phyloP scores from a whole-genome alignment of 352 stramenopile genomes.

The Globisporangium uncinulatum region DNA sequence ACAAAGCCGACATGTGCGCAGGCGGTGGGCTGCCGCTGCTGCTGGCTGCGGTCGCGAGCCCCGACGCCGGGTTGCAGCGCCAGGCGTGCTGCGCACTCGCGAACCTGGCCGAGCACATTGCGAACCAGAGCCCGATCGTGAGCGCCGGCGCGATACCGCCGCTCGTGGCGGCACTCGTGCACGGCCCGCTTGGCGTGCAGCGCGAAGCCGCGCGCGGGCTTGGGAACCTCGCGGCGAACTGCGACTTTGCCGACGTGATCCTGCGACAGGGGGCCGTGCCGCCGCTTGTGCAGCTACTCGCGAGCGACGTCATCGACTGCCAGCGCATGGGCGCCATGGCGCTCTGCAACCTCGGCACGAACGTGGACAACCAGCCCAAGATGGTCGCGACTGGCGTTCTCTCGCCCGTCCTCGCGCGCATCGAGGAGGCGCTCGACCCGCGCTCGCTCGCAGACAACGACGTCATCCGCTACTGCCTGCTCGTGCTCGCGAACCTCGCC shows the following conservation, averaged over 20 bases:
- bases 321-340: slow-evolving; percentile 95
- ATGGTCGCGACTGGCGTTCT: slow-evolving; percentile 88
- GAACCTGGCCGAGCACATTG: slow-evolving; percentile 92
- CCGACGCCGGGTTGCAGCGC: slow-evolving; percentile 77
- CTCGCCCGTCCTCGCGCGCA: slow-evolving; percentile 82
- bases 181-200: slow-evolving; percentile 77
- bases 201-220: slow-evolving; percentile 90
- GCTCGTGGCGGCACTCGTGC: slow-evolving; percentile 79
- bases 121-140: slow-evolving; percentile 92
- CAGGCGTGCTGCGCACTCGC: slow-evolving; percentile 93
- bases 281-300: slow-evolving; percentile 84
- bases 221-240: slow-evolving; percentile 94
- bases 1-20: slow-evolving; percentile 94
- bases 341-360: slow-evolving; percentile 92
- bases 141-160: slow-evolving; percentile 82
- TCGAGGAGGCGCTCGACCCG: slow-evolving; percentile 88
- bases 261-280: slow-evolving; percentile 82
- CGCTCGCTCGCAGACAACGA: slow-evolving; percentile 92
- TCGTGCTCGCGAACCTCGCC: slow-evolving; percentile 92
- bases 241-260: slow-evolving; percentile 92
- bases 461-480: slow-evolving; percentile 92
- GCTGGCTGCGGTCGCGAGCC: slow-evolving; percentile 66
- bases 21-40: slow-evolving; percentile 89
- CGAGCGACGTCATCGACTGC: slow-evolving; percentile 87
- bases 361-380: slow-evolving; percentile 92